Evolutionary conservation across 192 early-diverging fungal species (phyloP).

Genomic region (Entomortierella lignicola): DNA sequence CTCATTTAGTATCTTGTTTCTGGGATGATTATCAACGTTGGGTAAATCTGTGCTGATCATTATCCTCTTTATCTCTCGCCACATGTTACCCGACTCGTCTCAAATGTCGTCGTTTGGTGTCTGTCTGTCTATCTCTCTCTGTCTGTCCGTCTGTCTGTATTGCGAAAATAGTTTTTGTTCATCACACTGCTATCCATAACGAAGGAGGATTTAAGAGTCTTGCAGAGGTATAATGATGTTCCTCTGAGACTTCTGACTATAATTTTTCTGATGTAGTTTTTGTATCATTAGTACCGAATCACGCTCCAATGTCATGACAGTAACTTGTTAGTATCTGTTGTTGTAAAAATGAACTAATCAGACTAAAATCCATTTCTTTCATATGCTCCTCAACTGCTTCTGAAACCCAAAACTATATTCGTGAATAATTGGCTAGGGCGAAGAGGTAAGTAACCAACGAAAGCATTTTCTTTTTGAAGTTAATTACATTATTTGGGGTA

Average conservation of each 20-base stretch:
- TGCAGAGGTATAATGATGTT: slow-evolving; percentile 62
- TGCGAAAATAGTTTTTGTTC: slow-evolving; percentile 75
- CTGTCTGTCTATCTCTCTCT: slow-evolving; percentile 7
- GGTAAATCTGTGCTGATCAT: slow-evolving; percentile 31
- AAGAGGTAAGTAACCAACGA: slow-evolving; percentile 45
- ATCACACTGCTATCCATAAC: slow-evolving; percentile 82
- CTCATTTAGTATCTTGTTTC: no score
- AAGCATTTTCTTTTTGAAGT: not conserved
- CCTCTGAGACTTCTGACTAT: slow-evolving; percentile 1
- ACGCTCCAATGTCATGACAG: not conserved
- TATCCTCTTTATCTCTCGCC: slow-evolving; percentile 11
- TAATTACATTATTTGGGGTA: not conserved
- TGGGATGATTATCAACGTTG: slow-evolving; percentile 9
- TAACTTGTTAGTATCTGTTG: no score
- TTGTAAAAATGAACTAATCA: no score
- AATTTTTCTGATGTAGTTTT: not conserved
- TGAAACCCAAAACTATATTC: no score
- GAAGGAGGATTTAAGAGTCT: slow-evolving; percentile 81
- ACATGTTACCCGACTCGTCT: not conserved
- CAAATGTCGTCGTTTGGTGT: slow-evolving; percentile 11
- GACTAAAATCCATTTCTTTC: no score
- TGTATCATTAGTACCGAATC: not conserved
- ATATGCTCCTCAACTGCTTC: no score
- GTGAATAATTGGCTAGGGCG: slow-evolving; percentile 41
- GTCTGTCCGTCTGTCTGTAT: slow-evolving; percentile 17